These are phyloP conservation scores for Yamadazyma akitaensis DNA, from an alignment of 805 yeast genomes.

Conservation along the genomic window DNA sequence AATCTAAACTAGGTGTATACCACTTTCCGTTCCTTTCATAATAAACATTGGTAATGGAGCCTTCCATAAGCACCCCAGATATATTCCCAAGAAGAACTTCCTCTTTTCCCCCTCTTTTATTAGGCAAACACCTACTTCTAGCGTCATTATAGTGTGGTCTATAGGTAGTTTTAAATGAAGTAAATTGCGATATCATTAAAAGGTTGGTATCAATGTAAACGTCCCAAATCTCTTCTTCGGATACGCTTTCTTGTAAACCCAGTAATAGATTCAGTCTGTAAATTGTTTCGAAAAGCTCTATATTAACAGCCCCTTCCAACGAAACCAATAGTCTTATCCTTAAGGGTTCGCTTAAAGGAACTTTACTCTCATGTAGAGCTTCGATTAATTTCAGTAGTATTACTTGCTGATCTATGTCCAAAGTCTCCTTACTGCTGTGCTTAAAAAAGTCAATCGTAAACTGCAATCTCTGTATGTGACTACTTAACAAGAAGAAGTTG, in stretches of 20 bases:
- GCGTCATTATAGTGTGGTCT: constrained; percentile 64
- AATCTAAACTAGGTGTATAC: constrained; percentile 75
- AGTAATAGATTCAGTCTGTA: constrained; percentile 25
- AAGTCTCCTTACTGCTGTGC: neutral
- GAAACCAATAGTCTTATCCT: constrained; percentile 32
- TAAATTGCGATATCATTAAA: constrained; percentile 59
- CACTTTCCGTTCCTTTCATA: constrained; percentile 48
- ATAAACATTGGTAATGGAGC: constrained; percentile 80
- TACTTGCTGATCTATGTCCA: constrained; percentile 31
- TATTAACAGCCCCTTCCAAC: constrained; percentile 25
- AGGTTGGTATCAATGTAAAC: constrained; percentile 59
- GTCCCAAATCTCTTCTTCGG: constrained; percentile 41
- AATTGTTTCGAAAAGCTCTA: constrained; percentile 32
- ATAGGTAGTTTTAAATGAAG: constrained; percentile 82
- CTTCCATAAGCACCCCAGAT: constrained; percentile 65
- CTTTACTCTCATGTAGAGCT: constrained; percentile 23
- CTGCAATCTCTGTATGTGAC: constrained; percentile 60
- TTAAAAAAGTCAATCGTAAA: constrained; percentile 52
- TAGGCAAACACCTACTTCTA: constrained; percentile 47
- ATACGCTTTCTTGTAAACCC: constrained; percentile 20
- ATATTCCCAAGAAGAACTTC: constrained; percentile 63
- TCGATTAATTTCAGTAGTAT: constrained; percentile 34
- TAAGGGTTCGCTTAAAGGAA: constrained; percentile 23
- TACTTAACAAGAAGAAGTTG: constrained; percentile 59
- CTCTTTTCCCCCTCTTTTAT: constrained; percentile 48